These are phyloP conservation scores for Theileria parva DNA, from an alignment of 169 alveolate genomes.

Conservation along the genomic window DNA sequence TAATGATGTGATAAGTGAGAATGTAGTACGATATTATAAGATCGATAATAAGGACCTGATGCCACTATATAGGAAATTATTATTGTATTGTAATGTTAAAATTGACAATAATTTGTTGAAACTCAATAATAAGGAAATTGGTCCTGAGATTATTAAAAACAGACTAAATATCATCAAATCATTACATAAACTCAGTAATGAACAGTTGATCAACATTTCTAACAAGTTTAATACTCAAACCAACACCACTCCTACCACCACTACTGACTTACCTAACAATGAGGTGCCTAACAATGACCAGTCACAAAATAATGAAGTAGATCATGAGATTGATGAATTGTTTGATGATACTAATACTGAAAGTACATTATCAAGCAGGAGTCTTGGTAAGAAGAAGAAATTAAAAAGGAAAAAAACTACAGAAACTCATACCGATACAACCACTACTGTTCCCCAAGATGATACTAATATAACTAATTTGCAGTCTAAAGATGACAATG, in stretches of 20 bases:
- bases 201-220: not conserved
- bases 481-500: too few species aligned
- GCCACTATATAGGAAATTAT: not conserved
- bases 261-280: too few species aligned
- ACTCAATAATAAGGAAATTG: not conserved
- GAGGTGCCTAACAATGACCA: not conserved
- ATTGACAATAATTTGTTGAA: not conserved
- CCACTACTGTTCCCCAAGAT: not conserved
- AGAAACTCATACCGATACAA: not conserved
- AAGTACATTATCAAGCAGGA: not conserved
- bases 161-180: slow-evolving; percentile 3
- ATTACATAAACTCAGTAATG: not conserved
- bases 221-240: not conserved
- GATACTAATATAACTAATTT: not conserved
- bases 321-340: not conserved
- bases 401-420: not conserved
- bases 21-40: not conserved
- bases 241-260: not conserved
- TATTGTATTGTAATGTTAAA: not conserved
- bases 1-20: not conserved
- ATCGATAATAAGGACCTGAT: not conserved
- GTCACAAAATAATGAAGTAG: not conserved
- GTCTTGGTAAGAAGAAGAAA: not conserved
- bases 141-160: not conserved
- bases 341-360: not conserved